Evolutionary conservation across 768 basidiomycete species (phyloP).

Genomic region (Leucocoprinus leucothites): DNA sequence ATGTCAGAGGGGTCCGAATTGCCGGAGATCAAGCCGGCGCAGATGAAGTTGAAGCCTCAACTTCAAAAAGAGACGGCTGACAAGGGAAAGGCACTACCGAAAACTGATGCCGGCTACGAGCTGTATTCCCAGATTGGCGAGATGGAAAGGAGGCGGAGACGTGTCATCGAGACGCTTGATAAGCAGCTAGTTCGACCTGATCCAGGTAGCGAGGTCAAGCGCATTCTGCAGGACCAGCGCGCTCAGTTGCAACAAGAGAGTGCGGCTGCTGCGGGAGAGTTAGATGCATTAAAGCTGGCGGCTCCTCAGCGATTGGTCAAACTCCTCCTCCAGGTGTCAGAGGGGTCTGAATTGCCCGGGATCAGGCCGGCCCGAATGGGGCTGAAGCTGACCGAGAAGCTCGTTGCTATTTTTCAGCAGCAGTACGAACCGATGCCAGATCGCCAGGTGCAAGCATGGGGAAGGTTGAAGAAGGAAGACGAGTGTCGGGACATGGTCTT

Average conservation of each 20-base stretch:
- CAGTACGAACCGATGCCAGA: too few species aligned
- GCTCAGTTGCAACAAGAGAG: neutral
- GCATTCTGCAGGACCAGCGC: neutral
- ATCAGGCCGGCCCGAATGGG: too few species aligned
- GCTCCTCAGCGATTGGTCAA: neutral
- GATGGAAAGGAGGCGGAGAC: conserved; percentile 21
- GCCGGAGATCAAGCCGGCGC: too few species aligned
- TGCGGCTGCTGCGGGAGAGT: neutral
- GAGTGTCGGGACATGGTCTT: too few species aligned
- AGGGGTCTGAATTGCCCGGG: too few species aligned
- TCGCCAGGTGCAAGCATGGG: too few species aligned
- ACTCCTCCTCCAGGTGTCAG: too few species aligned
- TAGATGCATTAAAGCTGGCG: neutral
- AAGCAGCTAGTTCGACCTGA: neutral
- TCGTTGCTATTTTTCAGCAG: too few species aligned
- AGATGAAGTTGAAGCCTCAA: neutral
- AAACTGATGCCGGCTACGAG: conserved; percentile 21
- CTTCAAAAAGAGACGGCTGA: conserved; percentile 23
- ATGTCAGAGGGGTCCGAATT: neutral
- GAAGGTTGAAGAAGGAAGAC: too few species aligned
- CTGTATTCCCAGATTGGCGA: conserved; percentile 20
- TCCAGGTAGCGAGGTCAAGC: neutral
- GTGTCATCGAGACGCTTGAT: neutral
- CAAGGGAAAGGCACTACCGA: conserved; percentile 18
- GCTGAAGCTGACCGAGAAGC: too few species aligned